These are phyloP conservation scores for Neurospora africana DNA, from an alignment of 495 filamentous ascomycete genomes.

Conservation along the genomic window DNA sequence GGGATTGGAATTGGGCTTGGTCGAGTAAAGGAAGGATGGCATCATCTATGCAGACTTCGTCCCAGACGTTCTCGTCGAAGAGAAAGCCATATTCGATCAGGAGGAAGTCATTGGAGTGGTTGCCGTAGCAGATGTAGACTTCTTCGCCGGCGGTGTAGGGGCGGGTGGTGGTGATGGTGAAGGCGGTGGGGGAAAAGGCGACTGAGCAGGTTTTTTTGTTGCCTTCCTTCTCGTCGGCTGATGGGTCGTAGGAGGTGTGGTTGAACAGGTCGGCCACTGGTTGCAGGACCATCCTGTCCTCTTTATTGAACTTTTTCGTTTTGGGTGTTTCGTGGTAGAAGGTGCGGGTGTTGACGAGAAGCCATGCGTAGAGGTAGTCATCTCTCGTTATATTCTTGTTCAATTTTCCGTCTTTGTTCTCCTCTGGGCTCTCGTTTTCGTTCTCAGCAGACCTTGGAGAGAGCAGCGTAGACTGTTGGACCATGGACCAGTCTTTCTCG, in stretches of 20 bases:
- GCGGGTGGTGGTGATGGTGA: constrained; percentile 46
- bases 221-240: constrained; percentile 34
- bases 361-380: constrained; percentile 62
- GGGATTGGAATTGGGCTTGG: not conserved
- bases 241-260: constrained; percentile 31
- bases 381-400: constrained; percentile 38
- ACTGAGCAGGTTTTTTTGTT: constrained; percentile 41
- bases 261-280: constrained; percentile 89
- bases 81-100: constrained; percentile 79
- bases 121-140: constrained; percentile 69
- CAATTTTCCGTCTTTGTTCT: constrained; percentile 5
- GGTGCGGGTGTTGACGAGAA: constrained; percentile 71
- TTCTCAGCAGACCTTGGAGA: not conserved
- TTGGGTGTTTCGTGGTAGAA: constrained; percentile 59
- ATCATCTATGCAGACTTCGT: constrained; percentile 59
- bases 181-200: constrained; percentile 45
- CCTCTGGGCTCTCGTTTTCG: not conserved
- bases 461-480: constrained; percentile 30
- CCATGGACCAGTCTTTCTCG: constrained; percentile 46
- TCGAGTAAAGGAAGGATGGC: constrained; percentile 48
- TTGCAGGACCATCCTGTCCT: constrained; percentile 70
- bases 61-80: constrained; percentile 55
- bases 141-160: constrained; percentile 58
- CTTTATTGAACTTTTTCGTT: constrained; percentile 39
- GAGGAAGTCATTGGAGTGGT: constrained; percentile 71